Evolutionary conservation across 169 alveolate genomes (phyloP), one percentile per base, ranked within the genome.

Genomic region (Eimeria acervulina): DNA sequence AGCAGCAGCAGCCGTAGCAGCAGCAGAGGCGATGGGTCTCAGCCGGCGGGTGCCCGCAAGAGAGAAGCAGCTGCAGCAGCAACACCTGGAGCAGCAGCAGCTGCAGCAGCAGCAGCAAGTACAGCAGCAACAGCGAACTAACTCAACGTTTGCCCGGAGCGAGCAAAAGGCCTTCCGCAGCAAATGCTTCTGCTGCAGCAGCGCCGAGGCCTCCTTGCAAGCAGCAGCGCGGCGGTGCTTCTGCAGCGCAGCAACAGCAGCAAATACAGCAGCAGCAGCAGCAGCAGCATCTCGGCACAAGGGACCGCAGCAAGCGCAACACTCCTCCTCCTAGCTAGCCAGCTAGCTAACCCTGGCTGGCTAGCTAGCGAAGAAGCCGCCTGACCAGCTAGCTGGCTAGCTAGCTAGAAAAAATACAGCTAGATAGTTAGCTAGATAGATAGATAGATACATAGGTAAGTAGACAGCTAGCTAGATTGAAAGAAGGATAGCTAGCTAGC

Each of bases 161-260:
- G 90, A 33, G 38, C 15, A 28, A 23, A 81, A 81, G 19, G 90
- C 36, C 26, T 72, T 70, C 28, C 70, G 90, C 72, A 81, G 70
- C 90, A 81, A 81, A 33, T 81, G 90, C 44, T 81, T 81, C 70
- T 81, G 90, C 68, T 81, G 90, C 72, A 81, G 40, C 72, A 81
- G 42, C 38, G 8, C 4, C 8, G 90, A 59, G 31, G 90, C 90
- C 26, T 81, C 90, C 44, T 51, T 81, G 90, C 90, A 81, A n/a
- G 70, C 90, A 42, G 90, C 44, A 76, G 87, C 52, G 12, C 52
- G 87, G 59, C 63, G 87, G 28, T 21, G 68, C n/a, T 21, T 21
- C 68, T 59, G 68, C 68, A 59, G 68, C 68, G 26, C 55, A 47
- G 55, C 42, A 63, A 0, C 74, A 26, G 36, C 74, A 63, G 74